Base-by-base conservation (phyloP, 305 asterid species). In the Plantago rigida region DNA sequence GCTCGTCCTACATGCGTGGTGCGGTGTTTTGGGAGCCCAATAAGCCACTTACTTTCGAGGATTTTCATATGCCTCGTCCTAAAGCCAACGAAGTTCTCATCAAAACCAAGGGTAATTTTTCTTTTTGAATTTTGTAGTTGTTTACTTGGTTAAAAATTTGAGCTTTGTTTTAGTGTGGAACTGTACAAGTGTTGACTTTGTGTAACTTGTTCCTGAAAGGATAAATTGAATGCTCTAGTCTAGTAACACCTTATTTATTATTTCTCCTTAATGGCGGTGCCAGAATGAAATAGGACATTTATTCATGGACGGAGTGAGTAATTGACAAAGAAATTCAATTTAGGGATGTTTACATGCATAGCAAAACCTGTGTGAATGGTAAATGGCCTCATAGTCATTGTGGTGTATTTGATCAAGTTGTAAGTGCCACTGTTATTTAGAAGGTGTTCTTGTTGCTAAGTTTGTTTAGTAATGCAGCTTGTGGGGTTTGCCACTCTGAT, bases 401-500 rank as follows among this genome's bases (percentile, higher is more conserved):
- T 17, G 19, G 19, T 17, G 19, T 17, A 17, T 17, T 17, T 17
- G 19, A 17, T 0, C 0, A 17, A 17, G 19, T 17, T 17, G 19
- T 17, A 17, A 17, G 19, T 17, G 19, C 19, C 7, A 11, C 7
- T 5, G 0, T 2, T 45, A 10, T 10, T 10, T 45, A 4, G 0
- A 45, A 6, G 9, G 5, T 34, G 41, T 34, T 4, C 0, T 9
- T 6, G 41, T 34, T 34, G 6, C 2, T 34, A 6, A 34, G 41
- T 67, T 69, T 59, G 66, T 66, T 65, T 57, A 46, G 65, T 50
- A 55, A 49, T 78, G 79, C 89, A 91, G 98, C 96, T 9, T 91
- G 98, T 73, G 98, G 98, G 26, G 96, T 88, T 22, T 91, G 98
- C 74, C 98, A 91, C 75, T 91, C 98, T 10, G 98, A 91, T 79